Evolutionary conservation across 257 asterid genomes (phyloP).

Genomic region (Solanum neorickii): DNA sequence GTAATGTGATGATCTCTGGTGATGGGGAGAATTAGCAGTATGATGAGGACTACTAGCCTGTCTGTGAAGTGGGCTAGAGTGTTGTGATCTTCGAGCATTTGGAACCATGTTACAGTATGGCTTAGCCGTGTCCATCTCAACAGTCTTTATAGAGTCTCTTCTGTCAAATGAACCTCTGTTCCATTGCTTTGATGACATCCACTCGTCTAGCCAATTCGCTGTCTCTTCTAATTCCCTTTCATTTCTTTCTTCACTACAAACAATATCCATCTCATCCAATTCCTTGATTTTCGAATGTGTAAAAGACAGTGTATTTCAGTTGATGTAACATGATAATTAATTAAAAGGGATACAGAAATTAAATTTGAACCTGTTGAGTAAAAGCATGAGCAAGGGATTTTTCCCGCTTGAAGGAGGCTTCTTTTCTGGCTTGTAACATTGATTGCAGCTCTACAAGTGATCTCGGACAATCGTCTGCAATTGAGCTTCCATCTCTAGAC

Average conservation of each 20-base stretch:
- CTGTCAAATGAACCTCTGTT: slow-evolving; percentile 61
- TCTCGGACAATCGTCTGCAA: slow-evolving; percentile 56
- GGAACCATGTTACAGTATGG: slow-evolving; percentile 13
- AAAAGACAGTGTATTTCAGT: neutral
- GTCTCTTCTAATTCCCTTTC: slow-evolving; percentile 30
- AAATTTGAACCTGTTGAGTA: slow-evolving; percentile 47
- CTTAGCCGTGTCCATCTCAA: slow-evolving; percentile 50
- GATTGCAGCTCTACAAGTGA: slow-evolving; percentile 73
- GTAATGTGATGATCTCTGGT: slow-evolving; percentile 20
- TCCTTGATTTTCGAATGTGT: slow-evolving; percentile 14
- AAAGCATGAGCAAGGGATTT: slow-evolving; percentile 56
- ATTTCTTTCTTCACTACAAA: slow-evolving; percentile 18
- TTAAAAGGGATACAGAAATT: neutral
- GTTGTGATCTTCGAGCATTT: slow-evolving; percentile 38
- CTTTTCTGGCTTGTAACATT: slow-evolving; percentile 56
- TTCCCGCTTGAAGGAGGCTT: slow-evolving; percentile 49
- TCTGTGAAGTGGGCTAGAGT: slow-evolving; percentile 48
- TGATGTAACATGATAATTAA: neutral
- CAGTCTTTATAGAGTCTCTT: slow-evolving; percentile 69
- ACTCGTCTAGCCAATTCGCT: slow-evolving; percentile 42
- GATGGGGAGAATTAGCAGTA: slow-evolving; percentile 26
- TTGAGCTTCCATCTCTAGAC: slow-evolving; percentile 56
- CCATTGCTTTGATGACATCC: slow-evolving; percentile 64
- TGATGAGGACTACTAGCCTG: slow-evolving; percentile 13
- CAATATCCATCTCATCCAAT: slow-evolving; percentile 19